Conservation (phyloP, 345 rosid genomes). For the Bruguiera sexangula region DNA sequence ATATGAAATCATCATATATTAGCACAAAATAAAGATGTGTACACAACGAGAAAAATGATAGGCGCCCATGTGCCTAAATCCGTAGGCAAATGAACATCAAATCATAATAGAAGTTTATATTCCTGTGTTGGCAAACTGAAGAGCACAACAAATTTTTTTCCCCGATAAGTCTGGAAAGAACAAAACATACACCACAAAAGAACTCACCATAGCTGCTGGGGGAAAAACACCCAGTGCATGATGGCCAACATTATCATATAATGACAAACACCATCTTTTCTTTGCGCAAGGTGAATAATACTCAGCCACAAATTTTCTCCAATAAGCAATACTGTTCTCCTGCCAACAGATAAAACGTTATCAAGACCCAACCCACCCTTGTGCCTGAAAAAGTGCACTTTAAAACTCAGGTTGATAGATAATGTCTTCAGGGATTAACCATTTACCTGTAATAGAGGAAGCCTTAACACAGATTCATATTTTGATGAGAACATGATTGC, state of each 20-base stretch:
- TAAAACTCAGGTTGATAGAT: neutral
- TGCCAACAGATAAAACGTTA: neutral
- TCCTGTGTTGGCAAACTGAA: neutral
- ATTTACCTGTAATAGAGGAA: neutral
- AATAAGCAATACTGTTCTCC: constrained; percentile 41
- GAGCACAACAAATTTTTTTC: too few relatives aligned
- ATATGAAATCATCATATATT: too few relatives aligned
- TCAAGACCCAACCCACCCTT: neutral
- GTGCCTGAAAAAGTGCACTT: neutral
- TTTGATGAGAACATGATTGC: neutral
- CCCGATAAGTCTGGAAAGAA: too few relatives aligned
- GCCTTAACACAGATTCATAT: neutral
- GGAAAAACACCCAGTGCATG: constrained; percentile 31
- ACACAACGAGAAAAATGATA: too few relatives aligned
- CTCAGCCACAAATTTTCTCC: constrained; percentile 46
- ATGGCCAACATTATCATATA: constrained; percentile 24
- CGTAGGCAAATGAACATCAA: neutral
- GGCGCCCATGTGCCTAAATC: neutral
- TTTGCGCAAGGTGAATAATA: constrained; percentile 35
- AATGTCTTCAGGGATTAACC: neutral
- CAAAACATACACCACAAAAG: neutral
- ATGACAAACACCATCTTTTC: constrained; percentile 44
- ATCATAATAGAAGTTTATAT: neutral
- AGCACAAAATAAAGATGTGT: too few relatives aligned
- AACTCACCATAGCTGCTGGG: constrained; percentile 27